Evolutionary conservation across 2,329 filamentous ascomycete species (phyloP).

Genomic region (Ophiostoma fasciatum): DNA sequence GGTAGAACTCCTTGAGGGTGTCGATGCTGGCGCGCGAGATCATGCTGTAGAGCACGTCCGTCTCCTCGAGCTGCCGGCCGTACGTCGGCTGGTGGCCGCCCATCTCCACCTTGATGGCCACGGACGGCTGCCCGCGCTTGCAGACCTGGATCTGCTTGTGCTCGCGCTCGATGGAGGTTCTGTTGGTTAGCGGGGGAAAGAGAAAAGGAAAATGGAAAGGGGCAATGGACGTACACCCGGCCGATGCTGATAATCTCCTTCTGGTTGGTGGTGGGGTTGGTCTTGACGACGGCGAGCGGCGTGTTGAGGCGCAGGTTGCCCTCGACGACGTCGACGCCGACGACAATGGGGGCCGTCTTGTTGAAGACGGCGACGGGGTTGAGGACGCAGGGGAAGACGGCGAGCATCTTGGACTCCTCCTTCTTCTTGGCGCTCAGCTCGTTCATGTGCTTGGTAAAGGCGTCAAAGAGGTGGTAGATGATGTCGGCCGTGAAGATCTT

Average conservation of each 20-base stretch:
- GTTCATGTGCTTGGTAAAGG: constrained; percentile 91
- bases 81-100: constrained; percentile 85
- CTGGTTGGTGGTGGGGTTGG: constrained; percentile 58
- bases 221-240: constrained; percentile 70
- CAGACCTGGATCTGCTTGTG: constrained; percentile 87
- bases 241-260: constrained; percentile 79
- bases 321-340: constrained; percentile 91
- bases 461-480: constrained; percentile 96
- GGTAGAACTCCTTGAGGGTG: constrained; percentile 90
- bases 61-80: constrained; percentile 87
- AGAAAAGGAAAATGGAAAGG: background rate
- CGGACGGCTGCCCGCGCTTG: constrained; percentile 94
- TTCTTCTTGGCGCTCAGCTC: constrained; percentile 80
- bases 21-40: constrained; percentile 85
- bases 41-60: constrained; percentile 72
- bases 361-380: constrained; percentile 90
- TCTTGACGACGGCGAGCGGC: constrained; percentile 75
- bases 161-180: constrained; percentile 91
- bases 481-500: constrained; percentile 99
- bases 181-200: constrained; percentile 24
- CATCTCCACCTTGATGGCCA: constrained; percentile 94
- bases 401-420: constrained; percentile 87
- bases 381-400: constrained; percentile 91
- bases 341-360: constrained; percentile 89
- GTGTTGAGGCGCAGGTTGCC: constrained; percentile 77